Evolutionary conservation across 2,329 filamentous ascomycete species (phyloP), one percentile per base, ranked within the genome.

Genomic region (Pseudogymnoascus verrucosus): DNA sequence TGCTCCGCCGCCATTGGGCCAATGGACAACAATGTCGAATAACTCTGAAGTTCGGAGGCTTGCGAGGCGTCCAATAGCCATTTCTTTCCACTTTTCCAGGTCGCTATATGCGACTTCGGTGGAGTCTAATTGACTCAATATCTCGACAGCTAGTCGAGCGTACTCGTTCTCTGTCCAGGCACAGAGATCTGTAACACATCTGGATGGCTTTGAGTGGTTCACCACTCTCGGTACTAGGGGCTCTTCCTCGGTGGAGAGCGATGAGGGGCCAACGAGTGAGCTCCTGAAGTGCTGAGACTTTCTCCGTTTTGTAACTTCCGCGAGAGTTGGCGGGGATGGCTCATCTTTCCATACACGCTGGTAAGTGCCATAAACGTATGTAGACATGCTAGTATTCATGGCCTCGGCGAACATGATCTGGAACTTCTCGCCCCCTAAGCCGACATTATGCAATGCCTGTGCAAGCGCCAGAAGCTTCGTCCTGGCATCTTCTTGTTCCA

Each of bases 11-110:
- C 88, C 91, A 37, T 81, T 76, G 3, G 90, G 89, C 90, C 90
- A 95, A 64, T 83, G 80, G 64, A 89, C 81, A 54, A 92, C 86
- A 71, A 93, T 92, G 70, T 93, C 89, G 70, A 92, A 93, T 8
- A 95, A 78, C 70, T 91, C 86, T 6, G 82, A 79, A 54, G 89
- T 89, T 47, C 90, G 83, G 59, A 89, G 78, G 16, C 84, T 81
- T 2, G 89, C 89, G 14, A 93, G 80, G 51, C 87, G 83, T 2
- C 83, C 84, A 51, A 90, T 74, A 14, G 87, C 88, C 69, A 89
- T 86, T 42, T 89, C 84, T 71, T 88, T 88, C 83, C 88, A 91
- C 66, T 84, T 84, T 67, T 86, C 82, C 44, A 89, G 78, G 65
- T 90, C 82, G 14, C 76, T 74, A 74, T 81, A 80, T 5, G 80